Percentiles rank a stretch among this genome's conserved stretches.
phyloP scores from a whole-genome alignment of 495 filamentous ascomycete genomes.

The Daldinia bambusicola region DNA sequence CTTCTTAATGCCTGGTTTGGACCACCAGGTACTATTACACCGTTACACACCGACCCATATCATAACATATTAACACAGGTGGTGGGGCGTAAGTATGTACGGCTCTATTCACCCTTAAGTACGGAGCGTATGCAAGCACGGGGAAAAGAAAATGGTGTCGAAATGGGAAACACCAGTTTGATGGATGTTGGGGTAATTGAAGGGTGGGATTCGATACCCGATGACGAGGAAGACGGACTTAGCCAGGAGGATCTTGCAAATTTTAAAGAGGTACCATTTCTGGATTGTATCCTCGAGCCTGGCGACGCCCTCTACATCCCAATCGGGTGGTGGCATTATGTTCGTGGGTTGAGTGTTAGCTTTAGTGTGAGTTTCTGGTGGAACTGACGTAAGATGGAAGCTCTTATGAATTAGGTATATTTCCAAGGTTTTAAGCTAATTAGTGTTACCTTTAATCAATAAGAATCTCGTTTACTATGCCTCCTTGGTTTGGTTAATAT shows the following conservation, averaged over 20 bases:
- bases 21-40: slow-evolving; percentile 86
- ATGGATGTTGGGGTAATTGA: slow-evolving; percentile 75
- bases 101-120: slow-evolving; percentile 79
- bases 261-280: slow-evolving; percentile 68
- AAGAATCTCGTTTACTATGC: too few species aligned
- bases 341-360: slow-evolving; percentile 83
- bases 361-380: slow-evolving; percentile 99
- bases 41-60: slow-evolving; percentile 92
- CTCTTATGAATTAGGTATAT: not conserved
- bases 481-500: too few species aligned
- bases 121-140: slow-evolving; percentile 70
- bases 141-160: slow-evolving; percentile 74
- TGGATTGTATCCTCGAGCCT: slow-evolving; percentile 80
- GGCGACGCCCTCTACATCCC: slow-evolving; percentile 94
- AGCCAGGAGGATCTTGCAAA: slow-evolving; percentile 48
- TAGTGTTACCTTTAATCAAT: too few species aligned
- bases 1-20: slow-evolving; percentile 94
- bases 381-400: slow-evolving; percentile 60
- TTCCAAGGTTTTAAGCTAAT: too few species aligned
- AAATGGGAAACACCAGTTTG: slow-evolving; percentile 91
- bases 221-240: slow-evolving; percentile 24
- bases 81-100: slow-evolving; percentile 88
- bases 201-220: slow-evolving; percentile 57
- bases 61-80: slow-evolving; percentile 94
- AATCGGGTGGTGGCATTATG: slow-evolving; percentile 98